A percentile compares a stretch with the other conserved stretches of the same genome.
Evolutionary conservation across 208 protist genomes (phyloP).

Genomic region (Leishmania major): DNA sequence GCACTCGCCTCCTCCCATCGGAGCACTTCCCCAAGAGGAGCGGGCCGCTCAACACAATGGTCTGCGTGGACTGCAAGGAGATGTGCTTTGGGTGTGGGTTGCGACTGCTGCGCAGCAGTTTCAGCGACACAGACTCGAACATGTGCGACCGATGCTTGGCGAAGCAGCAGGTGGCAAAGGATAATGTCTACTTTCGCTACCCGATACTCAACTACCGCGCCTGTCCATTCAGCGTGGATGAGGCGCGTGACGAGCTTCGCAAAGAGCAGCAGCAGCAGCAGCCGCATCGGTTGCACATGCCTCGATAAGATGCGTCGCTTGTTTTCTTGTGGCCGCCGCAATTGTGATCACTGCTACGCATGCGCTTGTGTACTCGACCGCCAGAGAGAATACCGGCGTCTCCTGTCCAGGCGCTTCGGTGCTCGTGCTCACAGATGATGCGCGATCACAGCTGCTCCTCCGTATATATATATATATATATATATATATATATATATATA

Average conservation of each 20-base stretch:
- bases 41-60: slow-evolving; percentile 52
- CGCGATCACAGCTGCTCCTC: background rate
- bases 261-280: slow-evolving; percentile 31
- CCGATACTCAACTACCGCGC: slow-evolving; percentile 86
- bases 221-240: slow-evolving; percentile 84
- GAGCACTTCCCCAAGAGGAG: slow-evolving; percentile 65
- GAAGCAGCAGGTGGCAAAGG: slow-evolving; percentile 72
- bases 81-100: slow-evolving; percentile 77
- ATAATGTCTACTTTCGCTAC: slow-evolving; percentile 91
- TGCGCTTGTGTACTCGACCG: background rate
- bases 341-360: background rate
- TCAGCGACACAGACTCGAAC: slow-evolving; percentile 41
- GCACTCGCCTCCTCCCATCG: slow-evolving; percentile 64
- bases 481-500: too few species aligned
- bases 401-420: background rate
- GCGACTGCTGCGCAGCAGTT: slow-evolving; percentile 54
- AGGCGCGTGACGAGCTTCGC: slow-evolving; percentile 70
- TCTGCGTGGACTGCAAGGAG: slow-evolving; percentile 76
- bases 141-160: slow-evolving; percentile 71
- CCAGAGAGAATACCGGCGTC: background rate
- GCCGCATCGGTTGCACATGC: slow-evolving; percentile 1
- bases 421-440: background rate
- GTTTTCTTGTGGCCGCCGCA: background rate
- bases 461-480: too few species aligned
- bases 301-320: background rate